Percentiles rank a stretch among this genome's conserved stretches.
phyloP scores from a whole-genome alignment of 1,284 basidiomycete species.

The Xerocomus nothofagi region DNA sequence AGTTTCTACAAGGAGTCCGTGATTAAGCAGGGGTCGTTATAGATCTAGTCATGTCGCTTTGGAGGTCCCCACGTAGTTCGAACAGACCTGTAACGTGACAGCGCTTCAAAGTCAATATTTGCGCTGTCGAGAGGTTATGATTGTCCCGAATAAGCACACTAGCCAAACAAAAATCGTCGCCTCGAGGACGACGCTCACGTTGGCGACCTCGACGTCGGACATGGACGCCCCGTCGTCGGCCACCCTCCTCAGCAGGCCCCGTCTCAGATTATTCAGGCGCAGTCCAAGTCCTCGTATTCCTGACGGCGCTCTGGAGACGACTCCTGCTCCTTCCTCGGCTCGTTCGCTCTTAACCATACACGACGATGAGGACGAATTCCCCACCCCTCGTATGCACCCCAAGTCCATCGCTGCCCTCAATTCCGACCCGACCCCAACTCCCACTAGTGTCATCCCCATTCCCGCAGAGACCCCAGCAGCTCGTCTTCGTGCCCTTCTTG shows the following conservation, averaged over 20 bases:
- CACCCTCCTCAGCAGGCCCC: conserved; percentile 35
- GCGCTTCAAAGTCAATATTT: no score
- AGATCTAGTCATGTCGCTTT: conserved; percentile 7
- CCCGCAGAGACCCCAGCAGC: conserved; percentile 47
- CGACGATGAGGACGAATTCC: conserved; percentile 47
- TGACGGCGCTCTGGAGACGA: conserved; percentile 31
- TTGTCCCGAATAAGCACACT: no score
- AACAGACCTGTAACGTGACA: no score
- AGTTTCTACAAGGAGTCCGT: conserved; percentile 62
- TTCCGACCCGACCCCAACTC: conserved; percentile 17
- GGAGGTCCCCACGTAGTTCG: not conserved
- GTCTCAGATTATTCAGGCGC: conserved; percentile 46
- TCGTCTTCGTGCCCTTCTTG: conserved; percentile 57
- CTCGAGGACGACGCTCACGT: not conserved
- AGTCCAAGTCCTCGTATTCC: conserved; percentile 32
- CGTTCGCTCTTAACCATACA: conserved; percentile 32
- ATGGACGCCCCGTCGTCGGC: conserved; percentile 25
- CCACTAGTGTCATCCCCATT: conserved; percentile 21
- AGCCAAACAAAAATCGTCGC: no score
- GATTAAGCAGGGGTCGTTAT: conserved; percentile 13
- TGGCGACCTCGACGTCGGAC: conserved; percentile 22
- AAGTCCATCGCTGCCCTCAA: conserved; percentile 26
- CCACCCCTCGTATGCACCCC: conserved; percentile 48
- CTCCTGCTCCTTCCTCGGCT: conserved; percentile 35
- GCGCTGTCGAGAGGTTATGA: no score